A percentile compares a stretch with the other conserved stretches of the same genome.
Evolutionary conservation across 441 rosid genomes (phyloP).

Genomic region (Gossypium armourianum): DNA sequence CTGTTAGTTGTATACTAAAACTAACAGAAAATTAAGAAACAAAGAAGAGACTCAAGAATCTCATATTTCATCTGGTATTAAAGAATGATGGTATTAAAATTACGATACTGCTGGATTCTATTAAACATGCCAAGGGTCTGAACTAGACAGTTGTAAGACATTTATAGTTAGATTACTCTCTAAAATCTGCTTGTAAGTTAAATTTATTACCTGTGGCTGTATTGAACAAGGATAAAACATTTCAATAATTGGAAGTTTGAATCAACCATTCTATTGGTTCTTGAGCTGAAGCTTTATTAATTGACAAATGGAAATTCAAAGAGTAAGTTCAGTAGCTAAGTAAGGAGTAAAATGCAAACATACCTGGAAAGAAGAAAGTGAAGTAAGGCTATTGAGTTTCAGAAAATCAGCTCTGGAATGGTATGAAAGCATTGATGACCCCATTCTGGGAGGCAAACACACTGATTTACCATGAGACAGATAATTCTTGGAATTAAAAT

Average conservation of each 20-base stretch:
- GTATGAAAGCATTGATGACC: slow-evolving; percentile 19
- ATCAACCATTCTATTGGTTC: background rate
- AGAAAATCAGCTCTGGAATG: slow-evolving; percentile 19
- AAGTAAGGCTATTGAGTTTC: slow-evolving; percentile 25
- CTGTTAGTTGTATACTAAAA: background rate
- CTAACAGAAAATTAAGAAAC: background rate
- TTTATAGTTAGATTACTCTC: background rate
- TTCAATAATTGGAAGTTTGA: background rate
- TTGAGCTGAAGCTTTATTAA: background rate
- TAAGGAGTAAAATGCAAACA: background rate
- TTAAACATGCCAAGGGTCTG: background rate
- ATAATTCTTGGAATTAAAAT: background rate
- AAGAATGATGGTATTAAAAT: background rate
- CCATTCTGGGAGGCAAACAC: slow-evolving; percentile 2
- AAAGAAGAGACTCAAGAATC: background rate
- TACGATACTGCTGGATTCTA: background rate
- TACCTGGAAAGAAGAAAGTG: slow-evolving; percentile 48
- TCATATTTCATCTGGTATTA: background rate
- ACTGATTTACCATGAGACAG: background rate
- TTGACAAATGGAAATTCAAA: slow-evolving; percentile 6
- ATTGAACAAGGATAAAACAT: background rate
- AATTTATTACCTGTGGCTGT: background rate
- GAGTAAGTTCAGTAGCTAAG: background rate
- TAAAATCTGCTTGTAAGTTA: background rate
- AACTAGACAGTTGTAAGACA: background rate